Conservation (phyloP, 2,329 filamentous ascomycete genomes). For the Talaromyces sp. region DNA sequence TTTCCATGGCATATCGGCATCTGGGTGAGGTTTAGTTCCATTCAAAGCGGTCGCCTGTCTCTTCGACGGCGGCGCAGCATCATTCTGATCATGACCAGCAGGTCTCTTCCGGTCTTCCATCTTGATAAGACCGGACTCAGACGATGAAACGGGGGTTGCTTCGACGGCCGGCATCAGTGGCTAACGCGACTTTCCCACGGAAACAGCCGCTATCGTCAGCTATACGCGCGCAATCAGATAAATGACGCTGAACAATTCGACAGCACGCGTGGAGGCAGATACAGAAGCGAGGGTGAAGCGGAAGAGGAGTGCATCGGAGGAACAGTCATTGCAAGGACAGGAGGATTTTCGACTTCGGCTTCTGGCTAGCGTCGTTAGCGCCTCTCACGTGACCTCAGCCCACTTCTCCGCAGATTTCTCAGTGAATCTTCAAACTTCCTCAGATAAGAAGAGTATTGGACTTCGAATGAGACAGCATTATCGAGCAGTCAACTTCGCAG, state of each 20-base stretch:
- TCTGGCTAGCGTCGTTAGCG: conserved; percentile 34
- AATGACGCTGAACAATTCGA: not conserved
- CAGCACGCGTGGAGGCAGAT: not conserved
- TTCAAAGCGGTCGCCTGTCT: conserved; percentile 75
- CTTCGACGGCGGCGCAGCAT: conserved; percentile 84
- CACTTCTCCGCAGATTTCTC: conserved; percentile 27
- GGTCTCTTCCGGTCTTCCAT: conserved; percentile 99
- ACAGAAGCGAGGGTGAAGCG: conserved; percentile 15
- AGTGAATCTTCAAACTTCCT: not conserved
- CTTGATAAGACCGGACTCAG: conserved; percentile 76
- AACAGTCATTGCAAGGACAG: conserved; percentile 26
- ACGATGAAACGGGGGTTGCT: conserved; percentile 67
- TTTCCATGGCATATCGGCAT: conserved; percentile 66
- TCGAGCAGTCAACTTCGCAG: not conserved
- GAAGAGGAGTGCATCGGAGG: conserved; percentile 27
- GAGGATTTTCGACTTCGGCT: conserved; percentile 40
- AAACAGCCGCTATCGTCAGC: conserved; percentile 25
- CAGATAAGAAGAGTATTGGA: not conserved
- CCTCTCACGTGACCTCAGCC: conserved; percentile 36
- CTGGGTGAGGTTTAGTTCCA: conserved; percentile 59
- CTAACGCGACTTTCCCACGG: conserved; percentile 36
- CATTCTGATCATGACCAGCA: conserved; percentile 72
- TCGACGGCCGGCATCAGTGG: conserved; percentile 86
- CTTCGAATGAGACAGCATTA: not conserved
- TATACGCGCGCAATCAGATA: not conserved